Base-by-base conservation (phyloP, 495 filamentous ascomycete species). In the Podospora conica region DNA sequence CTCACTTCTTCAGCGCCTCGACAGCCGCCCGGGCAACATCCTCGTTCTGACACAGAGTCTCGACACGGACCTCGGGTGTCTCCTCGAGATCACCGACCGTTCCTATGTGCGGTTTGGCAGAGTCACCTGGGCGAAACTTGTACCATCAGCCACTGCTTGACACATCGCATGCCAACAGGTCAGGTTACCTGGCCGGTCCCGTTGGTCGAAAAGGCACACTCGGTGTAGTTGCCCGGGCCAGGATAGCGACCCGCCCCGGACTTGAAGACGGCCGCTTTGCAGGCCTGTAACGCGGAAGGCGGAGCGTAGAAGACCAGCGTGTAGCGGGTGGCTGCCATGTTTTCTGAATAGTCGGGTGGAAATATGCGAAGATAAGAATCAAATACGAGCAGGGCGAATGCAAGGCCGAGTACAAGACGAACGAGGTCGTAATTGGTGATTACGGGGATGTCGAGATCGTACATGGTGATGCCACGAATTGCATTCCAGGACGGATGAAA, bases 181-280 rank as follows among this genome's bases (percentile, higher is more conserved):
- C n/a, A n/a, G n/a, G n/a, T n/a, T n/a, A n/a, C n/a, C n/a, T 90
- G 88, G 3, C 85, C 85, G 0, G 76, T 84, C 7, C 87, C 88
- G 7, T 77, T 66, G 3, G 78, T 71, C 15, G 81, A 80, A 74
- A 80, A 91, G 72, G 83, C 83, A 74, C 81, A 85, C 64, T 90
- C 81, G 5, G 81, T 86, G 77, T 90, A 91, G 66, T 84, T 83
- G 23, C 84, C 85, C 9, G 68, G 25, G 0, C 81, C 82, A 2
- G 86, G 86, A 67, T 84, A 87, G 4, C 79, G 76, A 1, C 88
- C 88, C 3, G 85, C 88, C 12, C 87, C 88, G 0, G 87, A 83
- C 20, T 80, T 80, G 70, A 90, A 90, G 63, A 90, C 80, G 59
- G 87, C 87, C 0, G 75, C 61, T 70, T 90, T 89, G 74, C 81